A percentile compares a stretch with the other conserved stretches of the same genome.
These are phyloP conservation scores for Silene vulgaris DNA, from an alignment of 179 eudicot genomes.

Conservation along the genomic window DNA sequence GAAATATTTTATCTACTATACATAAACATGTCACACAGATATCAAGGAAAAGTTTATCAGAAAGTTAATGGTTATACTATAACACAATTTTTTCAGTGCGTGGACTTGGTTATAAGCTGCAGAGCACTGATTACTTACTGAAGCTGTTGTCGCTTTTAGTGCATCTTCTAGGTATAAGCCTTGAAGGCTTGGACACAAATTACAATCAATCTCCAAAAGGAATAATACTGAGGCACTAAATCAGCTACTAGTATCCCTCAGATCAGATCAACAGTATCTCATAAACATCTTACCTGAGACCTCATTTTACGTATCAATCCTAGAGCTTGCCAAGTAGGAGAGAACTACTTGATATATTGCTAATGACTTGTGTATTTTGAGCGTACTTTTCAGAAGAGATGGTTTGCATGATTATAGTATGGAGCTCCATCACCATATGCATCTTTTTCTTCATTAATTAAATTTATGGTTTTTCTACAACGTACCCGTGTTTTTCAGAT, in stretches of 20 bases:
- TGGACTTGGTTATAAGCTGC: background rate
- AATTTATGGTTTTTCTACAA: background rate
- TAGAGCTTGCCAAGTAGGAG: background rate
- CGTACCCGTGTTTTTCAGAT: too few species aligned
- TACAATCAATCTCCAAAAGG: background rate
- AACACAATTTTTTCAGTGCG: background rate
- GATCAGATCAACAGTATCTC: background rate
- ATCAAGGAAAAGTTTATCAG: background rate
- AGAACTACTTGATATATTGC: background rate
- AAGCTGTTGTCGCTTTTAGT: background rate
- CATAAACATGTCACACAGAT: background rate
- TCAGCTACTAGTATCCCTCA: background rate
- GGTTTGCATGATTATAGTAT: slow-evolving; percentile 5
- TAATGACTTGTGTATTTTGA: background rate
- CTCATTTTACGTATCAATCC: background rate
- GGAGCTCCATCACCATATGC: background rate
- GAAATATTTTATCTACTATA: background rate
- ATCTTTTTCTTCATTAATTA: background rate
- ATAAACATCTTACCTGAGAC: background rate
- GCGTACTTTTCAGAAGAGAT: slow-evolving; percentile 4
- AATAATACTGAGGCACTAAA: background rate
- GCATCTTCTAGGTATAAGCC: background rate
- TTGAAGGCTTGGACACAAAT: background rate
- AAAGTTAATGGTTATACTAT: background rate
- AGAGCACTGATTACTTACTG: background rate